Evolutionary conservation across 441 rosid genomes (phyloP), one percentile per base, ranked within the genome.

Genomic region (Jatropha multifida): DNA sequence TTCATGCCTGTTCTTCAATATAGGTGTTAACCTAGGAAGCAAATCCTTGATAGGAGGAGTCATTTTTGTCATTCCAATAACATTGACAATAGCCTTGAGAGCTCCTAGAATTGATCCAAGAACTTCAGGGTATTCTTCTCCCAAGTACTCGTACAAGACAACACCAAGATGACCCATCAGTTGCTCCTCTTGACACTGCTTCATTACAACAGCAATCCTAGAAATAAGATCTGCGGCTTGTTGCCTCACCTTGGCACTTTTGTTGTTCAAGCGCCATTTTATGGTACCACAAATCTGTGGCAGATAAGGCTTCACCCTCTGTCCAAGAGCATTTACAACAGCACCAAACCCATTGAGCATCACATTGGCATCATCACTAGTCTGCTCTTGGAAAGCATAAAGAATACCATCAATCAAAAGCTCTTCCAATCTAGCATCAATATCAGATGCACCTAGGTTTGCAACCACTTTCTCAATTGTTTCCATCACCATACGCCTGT

Each of bases 301-400:
- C 83, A 95, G 97, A 77, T 93, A 95, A 59, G 98, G 98, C 79
- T 95, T 95, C 79, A 93, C 99, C 77, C 98, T 84, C 88, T 88
- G 97, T 68, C 99, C 98, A 73, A 95, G 97, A 65, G 94, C 82
- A 85, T 93, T 95, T 78, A 95, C 99, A 71, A 95, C 96, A 51
- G 99, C 99, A 79, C 98, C 97, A 69, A 95, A 95, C 77, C 99
- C 98, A 81, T 95, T 95, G 79, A 95, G 98, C 99, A 93, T 95
- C 71, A 93, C 98, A 88, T 95, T 93, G 67, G 97, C 97, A 85
- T 95, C 96, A 74, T 93, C 98, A 62, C 88, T 89, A 73, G 99
- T 90, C 92, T 95, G 99, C 83, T 95, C 98, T 90, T 93, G 98
- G 86, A 95, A 95, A 64, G 99, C 97, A 65, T 92, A 95, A 7